These are phyloP conservation scores for Leccinum incarnatum DNA, from an alignment of 768 basidiomycete genomes.

Conservation along the genomic window DNA sequence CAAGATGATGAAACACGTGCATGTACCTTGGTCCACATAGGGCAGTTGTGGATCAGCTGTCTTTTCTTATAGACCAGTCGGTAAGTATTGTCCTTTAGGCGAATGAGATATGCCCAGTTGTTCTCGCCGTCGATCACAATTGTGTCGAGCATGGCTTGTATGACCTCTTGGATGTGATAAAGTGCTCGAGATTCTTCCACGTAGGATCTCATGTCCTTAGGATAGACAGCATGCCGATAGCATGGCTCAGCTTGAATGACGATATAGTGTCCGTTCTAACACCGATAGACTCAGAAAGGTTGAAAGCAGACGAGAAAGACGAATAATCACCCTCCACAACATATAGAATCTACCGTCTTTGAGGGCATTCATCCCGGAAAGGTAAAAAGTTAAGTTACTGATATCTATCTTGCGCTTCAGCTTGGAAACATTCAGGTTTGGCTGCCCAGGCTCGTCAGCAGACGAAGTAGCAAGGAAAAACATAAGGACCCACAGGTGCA, in stretches of 20 bases:
- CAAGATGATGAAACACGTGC: neutral
- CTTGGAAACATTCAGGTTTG: conserved; percentile 18
- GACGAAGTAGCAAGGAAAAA: neutral
- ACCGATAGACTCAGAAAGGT: conserved; percentile 7
- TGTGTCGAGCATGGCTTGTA: conserved; percentile 34
- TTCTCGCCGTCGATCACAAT: conserved; percentile 30
- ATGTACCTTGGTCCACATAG: conserved; percentile 32
- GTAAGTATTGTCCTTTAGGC: conserved; percentile 26
- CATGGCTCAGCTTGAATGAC: conserved; percentile 32
- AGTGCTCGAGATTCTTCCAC: conserved; percentile 23
- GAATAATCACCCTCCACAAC: conserved; percentile 26
- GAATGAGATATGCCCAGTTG: conserved; percentile 35
- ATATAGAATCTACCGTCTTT: conserved; percentile 22
- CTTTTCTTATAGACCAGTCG: conserved; percentile 29
- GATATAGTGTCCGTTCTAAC: conserved; percentile 27
- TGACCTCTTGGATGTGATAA: conserved; percentile 26
- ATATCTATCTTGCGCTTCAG: conserved; percentile 27
- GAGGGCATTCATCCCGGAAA: conserved; percentile 7
- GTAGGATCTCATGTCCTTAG: neutral
- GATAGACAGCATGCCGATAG: conserved; percentile 14
- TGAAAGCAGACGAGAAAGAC: neutral
- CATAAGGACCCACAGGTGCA: conserved; percentile 27
- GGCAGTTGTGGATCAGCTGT: conserved; percentile 15
- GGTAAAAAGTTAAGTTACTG: conserved; percentile 19
- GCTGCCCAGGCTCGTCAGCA: conserved; percentile 11